Evolutionary conservation across 208 protist species (phyloP).

Genomic region (Zelonia costaricensis): DNA sequence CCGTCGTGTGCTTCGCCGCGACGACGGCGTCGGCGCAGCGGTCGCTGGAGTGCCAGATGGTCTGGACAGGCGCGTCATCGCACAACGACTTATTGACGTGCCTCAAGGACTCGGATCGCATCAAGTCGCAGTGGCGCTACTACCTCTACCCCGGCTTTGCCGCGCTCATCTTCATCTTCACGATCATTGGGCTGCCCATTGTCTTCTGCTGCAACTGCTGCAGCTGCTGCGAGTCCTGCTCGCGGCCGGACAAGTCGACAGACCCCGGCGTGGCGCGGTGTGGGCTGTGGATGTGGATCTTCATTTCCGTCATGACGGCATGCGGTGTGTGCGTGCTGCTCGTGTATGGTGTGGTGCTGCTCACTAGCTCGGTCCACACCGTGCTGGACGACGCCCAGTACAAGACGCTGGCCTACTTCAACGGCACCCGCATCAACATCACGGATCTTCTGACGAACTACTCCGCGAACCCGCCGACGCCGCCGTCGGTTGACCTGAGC

Average conservation of each 20-base stretch:
- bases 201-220: constrained; percentile 61
- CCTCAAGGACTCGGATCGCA: constrained; percentile 44
- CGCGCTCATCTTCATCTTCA: constrained; percentile 55
- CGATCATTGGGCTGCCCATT: constrained; percentile 56
- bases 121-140: constrained; percentile 54
- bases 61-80: constrained; percentile 57
- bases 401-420: constrained; percentile 51
- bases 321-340: constrained; percentile 60
- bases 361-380: constrained; percentile 29
- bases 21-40: constrained; percentile 32
- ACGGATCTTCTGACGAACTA: constrained; percentile 38
- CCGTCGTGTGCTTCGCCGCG: constrained; percentile 32
- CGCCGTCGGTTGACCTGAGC: constrained; percentile 28
- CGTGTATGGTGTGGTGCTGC: constrained; percentile 48
- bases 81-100: constrained; percentile 65
- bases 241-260: constrained; percentile 24
- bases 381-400: constrained; percentile 36
- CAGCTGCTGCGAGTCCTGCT: constrained; percentile 35
- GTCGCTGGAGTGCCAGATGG: constrained; percentile 74
- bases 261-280: constrained; percentile 36
- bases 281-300: constrained; percentile 74
- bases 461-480: constrained; percentile 24
- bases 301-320: constrained; percentile 47
- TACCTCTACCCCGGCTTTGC: constrained; percentile 58
- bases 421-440: constrained; percentile 34